A percentile compares a stretch with the other conserved stretches of the same genome.
Conservation (phyloP, 306 rosid species). For the Carpinus fangiana region DNA sequence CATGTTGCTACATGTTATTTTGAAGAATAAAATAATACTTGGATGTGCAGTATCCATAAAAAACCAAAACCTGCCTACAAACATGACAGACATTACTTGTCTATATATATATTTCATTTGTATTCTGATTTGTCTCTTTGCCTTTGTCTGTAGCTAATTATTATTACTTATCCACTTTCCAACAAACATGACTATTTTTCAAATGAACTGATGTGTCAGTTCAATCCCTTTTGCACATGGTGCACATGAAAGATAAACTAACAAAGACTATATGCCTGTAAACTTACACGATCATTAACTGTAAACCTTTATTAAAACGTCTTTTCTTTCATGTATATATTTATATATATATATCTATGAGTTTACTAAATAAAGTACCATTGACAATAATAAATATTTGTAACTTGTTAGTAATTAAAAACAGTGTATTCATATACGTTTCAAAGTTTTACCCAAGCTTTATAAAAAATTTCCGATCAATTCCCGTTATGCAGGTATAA, state of each 20-base stretch:
- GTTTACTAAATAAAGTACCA: neutral
- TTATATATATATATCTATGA: neutral
- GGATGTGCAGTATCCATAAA: neutral
- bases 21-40: conserved; percentile 6
- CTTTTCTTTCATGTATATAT: neutral
- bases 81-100: neutral
- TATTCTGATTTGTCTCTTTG: conserved; percentile 12
- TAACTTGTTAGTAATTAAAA: neutral
- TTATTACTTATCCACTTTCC: conserved; percentile 9
- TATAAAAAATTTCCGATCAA: neutral
- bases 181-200: conserved; percentile 19
- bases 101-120: neutral
- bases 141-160: conserved; percentile 26
- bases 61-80: neutral
- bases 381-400: neutral
- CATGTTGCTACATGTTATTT: neutral
- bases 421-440: neutral
- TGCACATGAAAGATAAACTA: conserved; percentile 27
- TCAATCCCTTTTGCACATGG: conserved; percentile 19
- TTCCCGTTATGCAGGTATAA: conserved; percentile 61
- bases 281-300: neutral
- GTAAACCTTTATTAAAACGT: neutral
- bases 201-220: conserved; percentile 13
- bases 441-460: neutral
- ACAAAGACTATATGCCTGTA: neutral